A percentile compares a stretch with the other conserved stretches of the same genome.
Evolutionary conservation across 208 protist species (phyloP).

Genomic region (Acanthamoeba pearcei): DNA sequence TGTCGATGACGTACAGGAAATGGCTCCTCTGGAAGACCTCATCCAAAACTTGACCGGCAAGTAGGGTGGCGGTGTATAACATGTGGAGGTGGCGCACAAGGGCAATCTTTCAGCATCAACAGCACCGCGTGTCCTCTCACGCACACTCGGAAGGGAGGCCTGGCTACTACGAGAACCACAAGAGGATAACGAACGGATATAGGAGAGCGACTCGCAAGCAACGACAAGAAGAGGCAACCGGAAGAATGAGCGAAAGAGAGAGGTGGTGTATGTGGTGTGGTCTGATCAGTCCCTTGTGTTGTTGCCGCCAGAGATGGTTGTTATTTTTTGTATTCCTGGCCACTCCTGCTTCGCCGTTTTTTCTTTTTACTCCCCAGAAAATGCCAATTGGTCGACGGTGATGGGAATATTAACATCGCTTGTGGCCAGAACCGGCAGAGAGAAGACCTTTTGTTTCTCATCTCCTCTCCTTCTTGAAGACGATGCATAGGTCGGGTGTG

Average conservation of each 20-base stretch:
- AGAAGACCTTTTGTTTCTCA: too few relatives aligned
- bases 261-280: not conserved
- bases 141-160: not conserved
- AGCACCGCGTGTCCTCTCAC: not conserved
- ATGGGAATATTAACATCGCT: too few relatives aligned
- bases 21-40: constrained; percentile 88
- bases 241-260: not conserved
- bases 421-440: too few relatives aligned
- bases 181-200: not conserved
- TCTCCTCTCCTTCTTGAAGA: too few relatives aligned
- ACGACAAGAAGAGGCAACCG: not conserved
- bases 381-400: too few relatives aligned
- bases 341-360: too few relatives aligned
- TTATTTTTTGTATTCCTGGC: too few relatives aligned
- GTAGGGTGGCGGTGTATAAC: not conserved
- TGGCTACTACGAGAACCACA: not conserved
- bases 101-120: not conserved
- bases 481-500: not conserved
- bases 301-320: not conserved
- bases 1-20: constrained; percentile 80
- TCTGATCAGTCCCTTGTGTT: not conserved
- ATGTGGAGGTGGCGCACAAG: not conserved
- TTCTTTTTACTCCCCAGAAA: too few relatives aligned
- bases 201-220: too few relatives aligned
- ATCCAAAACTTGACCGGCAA: constrained; percentile 84